Percentiles rank a stretch among this genome's conserved stretches.
phyloP scores from a whole-genome alignment of 768 basidiomycete species.

The Phlegmacium glaucopus region DNA sequence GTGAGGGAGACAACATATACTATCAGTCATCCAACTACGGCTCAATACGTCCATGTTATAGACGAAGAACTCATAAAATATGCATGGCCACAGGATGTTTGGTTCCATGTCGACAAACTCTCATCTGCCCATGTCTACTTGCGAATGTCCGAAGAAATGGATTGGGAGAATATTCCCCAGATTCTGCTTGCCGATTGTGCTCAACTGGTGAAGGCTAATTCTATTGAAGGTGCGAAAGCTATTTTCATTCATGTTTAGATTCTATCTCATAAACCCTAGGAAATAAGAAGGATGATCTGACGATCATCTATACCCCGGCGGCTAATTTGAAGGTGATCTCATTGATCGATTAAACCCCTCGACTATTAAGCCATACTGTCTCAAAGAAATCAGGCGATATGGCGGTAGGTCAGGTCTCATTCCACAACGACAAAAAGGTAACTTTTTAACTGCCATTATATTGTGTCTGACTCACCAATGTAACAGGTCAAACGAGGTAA shows the following conservation, averaged over 20 bases:
- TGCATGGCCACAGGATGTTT: conserved; percentile 83
- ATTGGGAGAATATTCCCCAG: conserved; percentile 87
- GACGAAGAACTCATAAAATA: conserved; percentile 96
- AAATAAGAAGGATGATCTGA: conserved; percentile 93
- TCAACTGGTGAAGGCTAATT: conserved; percentile 96
- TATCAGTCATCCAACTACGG: conserved; percentile 9
- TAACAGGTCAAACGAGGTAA: conserved; percentile 76
- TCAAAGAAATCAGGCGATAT: conserved; percentile 94
- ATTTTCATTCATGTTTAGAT: not conserved
- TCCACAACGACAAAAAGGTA: conserved; percentile 87
- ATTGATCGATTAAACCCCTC: not conserved
- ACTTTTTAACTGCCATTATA: conserved; percentile 9
- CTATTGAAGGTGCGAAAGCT: conserved; percentile 73
- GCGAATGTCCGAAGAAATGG: conserved; percentile 78
- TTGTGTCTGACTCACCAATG: not conserved
- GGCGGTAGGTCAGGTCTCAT: conserved; percentile 95
- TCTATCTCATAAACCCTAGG: conserved; percentile 41
- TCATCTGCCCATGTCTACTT: conserved; percentile 97
- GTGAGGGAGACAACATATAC: conserved; percentile 39
- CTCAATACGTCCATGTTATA: conserved; percentile 31
- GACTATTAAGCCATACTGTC: not conserved
- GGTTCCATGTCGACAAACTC: conserved; percentile 98
- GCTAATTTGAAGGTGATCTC: conserved; percentile 80
- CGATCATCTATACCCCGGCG: conserved; percentile 91
- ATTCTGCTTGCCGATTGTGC: conserved; percentile 80